Conservation (phyloP, 345 rosid species). For the Euphorbia pulcherrima region DNA sequence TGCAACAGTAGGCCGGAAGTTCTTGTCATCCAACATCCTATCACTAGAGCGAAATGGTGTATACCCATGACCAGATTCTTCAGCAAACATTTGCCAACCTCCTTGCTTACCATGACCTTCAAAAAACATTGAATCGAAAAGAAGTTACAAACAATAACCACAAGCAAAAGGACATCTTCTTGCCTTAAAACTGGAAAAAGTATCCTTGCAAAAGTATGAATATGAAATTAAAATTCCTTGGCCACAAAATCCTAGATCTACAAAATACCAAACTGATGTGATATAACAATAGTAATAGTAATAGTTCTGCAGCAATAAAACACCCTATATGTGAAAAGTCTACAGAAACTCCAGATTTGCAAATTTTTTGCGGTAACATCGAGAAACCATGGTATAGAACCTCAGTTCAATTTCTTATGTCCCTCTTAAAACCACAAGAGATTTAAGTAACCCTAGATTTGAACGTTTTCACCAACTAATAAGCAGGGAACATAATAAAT, state of each 20-base stretch:
- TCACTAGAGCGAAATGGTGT: constrained; percentile 48
- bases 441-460: neutral
- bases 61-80: constrained; percentile 64
- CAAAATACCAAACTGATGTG: neutral
- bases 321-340: neutral
- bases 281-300: neutral
- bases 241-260: constrained; percentile 7
- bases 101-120: constrained; percentile 94
- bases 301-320: neutral
- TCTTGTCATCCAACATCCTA: constrained; percentile 60
- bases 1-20: constrained; percentile 39
- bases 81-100: constrained; percentile 59
- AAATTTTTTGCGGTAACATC: neutral
- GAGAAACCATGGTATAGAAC: neutral
- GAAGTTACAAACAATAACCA: constrained; percentile 29
- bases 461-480: neutral
- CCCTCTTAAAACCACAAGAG: neutral
- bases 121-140: constrained; percentile 35
- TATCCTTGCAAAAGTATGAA: neutral
- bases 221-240: neutral
- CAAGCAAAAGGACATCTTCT: constrained; percentile 17
- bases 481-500: neutral
- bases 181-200: neutral
- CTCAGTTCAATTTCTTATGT: neutral
- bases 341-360: constrained; percentile 2